Percentiles rank a stretch among this genome's conserved stretches.
Evolutionary conservation across 225 moss, liverwort and hornwort species (phyloP).

Genomic region (Pseudisothecium myosuroides): DNA sequence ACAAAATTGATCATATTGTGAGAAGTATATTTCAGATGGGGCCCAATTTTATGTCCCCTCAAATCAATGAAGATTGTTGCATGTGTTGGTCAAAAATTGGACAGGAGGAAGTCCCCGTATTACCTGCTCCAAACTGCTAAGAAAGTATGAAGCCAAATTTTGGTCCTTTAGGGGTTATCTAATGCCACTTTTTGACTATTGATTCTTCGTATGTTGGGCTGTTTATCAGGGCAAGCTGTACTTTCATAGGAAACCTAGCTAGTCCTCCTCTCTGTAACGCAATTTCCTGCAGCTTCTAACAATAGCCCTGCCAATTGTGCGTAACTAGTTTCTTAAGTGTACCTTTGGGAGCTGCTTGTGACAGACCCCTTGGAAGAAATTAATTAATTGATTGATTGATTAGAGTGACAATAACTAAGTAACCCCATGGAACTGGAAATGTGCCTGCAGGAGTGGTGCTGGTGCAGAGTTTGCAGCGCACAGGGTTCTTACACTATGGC

Average conservation of each 20-base stretch:
- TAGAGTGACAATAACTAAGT: neutral
- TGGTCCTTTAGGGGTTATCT: no score
- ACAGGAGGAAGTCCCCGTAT: neutral
- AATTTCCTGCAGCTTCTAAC: neutral
- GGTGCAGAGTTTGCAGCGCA: constrained; percentile 68
- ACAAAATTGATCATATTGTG: neutral
- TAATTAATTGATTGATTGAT: neutral
- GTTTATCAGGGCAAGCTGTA: no score
- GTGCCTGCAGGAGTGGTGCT: constrained; percentile 55
- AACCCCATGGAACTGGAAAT: neutral
- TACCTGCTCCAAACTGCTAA: no score
- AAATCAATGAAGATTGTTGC: neutral
- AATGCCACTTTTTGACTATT: no score
- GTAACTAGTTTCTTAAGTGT: neutral
- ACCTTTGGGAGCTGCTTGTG: neutral
- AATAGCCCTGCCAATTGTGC: no score
- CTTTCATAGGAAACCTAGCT: neutral
- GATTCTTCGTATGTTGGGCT: no score
- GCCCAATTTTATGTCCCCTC: neutral
- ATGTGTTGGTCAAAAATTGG: neutral
- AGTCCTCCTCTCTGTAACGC: no score
- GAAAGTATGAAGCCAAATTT: no score
- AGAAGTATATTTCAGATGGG: neutral
- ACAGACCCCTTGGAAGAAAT: neutral
- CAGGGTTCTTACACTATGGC: constrained; percentile 67